Evolutionary conservation across 176 grass and related monocot genomes (phyloP).

Genomic region (Avena atlantica): DNA sequence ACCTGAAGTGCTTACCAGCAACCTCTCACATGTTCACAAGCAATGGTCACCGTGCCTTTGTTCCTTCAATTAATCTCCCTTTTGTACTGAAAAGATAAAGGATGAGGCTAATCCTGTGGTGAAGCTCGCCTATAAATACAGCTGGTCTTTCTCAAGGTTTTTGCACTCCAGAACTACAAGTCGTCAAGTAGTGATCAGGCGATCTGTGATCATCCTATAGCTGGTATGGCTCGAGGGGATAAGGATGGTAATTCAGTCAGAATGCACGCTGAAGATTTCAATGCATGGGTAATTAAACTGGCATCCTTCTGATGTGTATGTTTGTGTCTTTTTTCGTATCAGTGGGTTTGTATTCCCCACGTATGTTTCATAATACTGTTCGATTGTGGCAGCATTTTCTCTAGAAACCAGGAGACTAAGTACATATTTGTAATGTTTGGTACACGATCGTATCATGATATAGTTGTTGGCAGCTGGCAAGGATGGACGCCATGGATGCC

Average conservation of each 20-base stretch:
- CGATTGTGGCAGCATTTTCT: neutral
- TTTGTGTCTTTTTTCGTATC: neutral
- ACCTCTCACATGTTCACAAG: neutral
- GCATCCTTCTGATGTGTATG: neutral
- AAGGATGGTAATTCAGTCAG: neutral
- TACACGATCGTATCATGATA: neutral
- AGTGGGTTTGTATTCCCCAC: neutral
- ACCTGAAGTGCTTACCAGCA: neutral
- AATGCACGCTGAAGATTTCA: neutral
- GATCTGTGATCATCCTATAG: neutral
- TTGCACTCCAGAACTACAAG: neutral
- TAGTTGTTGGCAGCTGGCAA: neutral
- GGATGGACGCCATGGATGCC: slow-evolving; percentile 15
- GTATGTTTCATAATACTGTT: neutral
- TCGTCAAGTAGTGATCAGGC: neutral
- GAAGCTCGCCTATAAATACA: slow-evolving; percentile 8
- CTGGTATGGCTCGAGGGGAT: neutral
- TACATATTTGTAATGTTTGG: neutral
- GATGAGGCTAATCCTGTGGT: neutral
- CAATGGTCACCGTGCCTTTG: neutral
- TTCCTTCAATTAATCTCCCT: neutral
- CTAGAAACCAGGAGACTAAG: neutral
- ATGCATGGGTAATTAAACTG: slow-evolving; percentile 13
- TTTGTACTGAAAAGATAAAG: neutral
- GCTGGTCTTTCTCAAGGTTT: neutral